phyloP scores from a whole-genome alignment of 306 rosid genomes.

The Delonix regia region DNA sequence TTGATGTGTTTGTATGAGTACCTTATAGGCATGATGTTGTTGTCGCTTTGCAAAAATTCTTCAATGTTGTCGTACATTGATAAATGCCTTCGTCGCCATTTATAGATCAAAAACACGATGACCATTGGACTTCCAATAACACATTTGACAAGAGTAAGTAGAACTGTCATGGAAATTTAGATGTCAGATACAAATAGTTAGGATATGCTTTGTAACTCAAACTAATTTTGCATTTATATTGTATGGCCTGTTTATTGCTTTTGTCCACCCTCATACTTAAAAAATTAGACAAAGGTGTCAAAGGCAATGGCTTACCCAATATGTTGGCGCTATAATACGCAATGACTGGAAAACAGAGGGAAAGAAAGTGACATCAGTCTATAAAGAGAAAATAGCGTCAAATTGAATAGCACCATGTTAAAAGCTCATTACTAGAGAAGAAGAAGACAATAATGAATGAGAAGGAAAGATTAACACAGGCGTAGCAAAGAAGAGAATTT shows the following conservation, averaged over 20 bases:
- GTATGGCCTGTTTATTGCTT: background rate
- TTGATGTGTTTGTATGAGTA: conserved; percentile 31
- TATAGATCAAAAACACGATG: background rate
- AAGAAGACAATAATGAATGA: too few species aligned
- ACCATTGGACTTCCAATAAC: background rate
- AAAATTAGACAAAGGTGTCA: background rate
- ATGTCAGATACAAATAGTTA: background rate
- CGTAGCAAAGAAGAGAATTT: too few species aligned
- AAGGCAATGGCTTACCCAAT: background rate
- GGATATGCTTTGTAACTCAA: background rate
- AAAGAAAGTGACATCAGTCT: background rate
- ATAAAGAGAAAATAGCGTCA: background rate
- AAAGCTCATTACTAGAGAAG: too few species aligned
- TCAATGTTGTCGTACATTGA: background rate
- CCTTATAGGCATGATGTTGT: background rate
- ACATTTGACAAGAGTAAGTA: background rate
- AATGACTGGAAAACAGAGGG: background rate
- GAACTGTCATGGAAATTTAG: background rate
- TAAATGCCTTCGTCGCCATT: background rate
- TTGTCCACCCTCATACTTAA: background rate
- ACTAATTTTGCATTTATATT: background rate
- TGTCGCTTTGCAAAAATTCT: background rate
- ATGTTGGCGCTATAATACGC: accelerated
- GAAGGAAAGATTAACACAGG: too few species aligned
- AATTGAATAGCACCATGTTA: background rate